Base-by-base conservation (phyloP, 2,329 filamentous ascomycete genomes). In the Pseudogymnoascus verrucosus region DNA sequence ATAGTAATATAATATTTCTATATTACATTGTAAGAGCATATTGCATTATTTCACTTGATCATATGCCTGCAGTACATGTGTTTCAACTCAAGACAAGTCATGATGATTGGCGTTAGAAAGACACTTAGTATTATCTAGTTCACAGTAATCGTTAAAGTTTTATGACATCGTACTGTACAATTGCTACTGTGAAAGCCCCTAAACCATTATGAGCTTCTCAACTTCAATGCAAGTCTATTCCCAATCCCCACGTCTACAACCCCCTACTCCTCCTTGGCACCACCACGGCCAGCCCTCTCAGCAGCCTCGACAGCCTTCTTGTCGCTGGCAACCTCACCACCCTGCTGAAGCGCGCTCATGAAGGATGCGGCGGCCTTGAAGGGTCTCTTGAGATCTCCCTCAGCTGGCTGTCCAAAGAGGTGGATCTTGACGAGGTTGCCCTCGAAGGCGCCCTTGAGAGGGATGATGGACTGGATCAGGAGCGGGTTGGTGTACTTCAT, bases 401-500 rank as follows among this genome's bases (percentile, higher is more conserved):
- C 85, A 42, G 95, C 93, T 40, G 93, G 86, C 77, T 95, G 82
- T 73, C 93, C 93, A 68, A 93, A 89, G 68, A 99, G 70, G 79
- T 98, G 90, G 74, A 99, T 93, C 86, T 98, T 97, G 82, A 95
- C 85, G 72, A 97, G 82, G 83, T 97, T 98, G 80, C 89, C 84
- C 83, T 99, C 95, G 78, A 99, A 85, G 54, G 92, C 93, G 75
- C 89, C 85, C 88, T 99, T 99, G 78, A 98, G 83, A 36, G 95
- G 95, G 75, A 99, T 95, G 80, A 99, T 96, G 77, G 90, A 96
- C 86, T 99, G 95, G 81, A 99, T 96, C 73, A 97, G 82, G 61
- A 99, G 90, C 44, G 95, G 95, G 87, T 98, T 99, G 81, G 93
- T 98, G 88, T 98, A 99, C 78, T 97, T 93, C 84, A 99, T 90